Conservation (phyloP, 2,329 filamentous ascomycete species). For the Arachnomyces sp. region DNA sequence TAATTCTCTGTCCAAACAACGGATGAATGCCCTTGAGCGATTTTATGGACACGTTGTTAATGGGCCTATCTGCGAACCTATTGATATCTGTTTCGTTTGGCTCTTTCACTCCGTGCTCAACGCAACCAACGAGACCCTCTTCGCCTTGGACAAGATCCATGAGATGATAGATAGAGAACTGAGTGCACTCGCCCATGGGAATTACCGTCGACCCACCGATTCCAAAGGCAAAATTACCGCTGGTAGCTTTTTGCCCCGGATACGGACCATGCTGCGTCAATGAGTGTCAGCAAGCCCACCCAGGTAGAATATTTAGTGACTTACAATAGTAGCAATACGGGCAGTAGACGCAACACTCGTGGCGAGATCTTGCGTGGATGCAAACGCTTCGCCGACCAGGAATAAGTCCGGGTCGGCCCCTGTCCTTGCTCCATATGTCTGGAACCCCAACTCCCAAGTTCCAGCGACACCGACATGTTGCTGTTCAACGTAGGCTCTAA, state of each 20-base stretch:
- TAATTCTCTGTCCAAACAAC: constrained; percentile 4
- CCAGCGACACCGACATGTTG: background rate
- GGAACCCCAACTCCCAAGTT: constrained; percentile 1
- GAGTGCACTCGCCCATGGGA: constrained; percentile 33
- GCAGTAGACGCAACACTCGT: too few relatives aligned
- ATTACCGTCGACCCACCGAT: constrained; percentile 33
- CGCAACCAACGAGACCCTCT: constrained; percentile 2
- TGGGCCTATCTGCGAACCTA: too few relatives aligned
- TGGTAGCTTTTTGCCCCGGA: constrained; percentile 44
- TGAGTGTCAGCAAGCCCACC: constrained; percentile 29
- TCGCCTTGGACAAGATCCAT: constrained; percentile 33
- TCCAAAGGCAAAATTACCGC: constrained; percentile 44
- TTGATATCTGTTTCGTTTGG: too few relatives aligned
- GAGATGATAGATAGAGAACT: constrained; percentile 45
- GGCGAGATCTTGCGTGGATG: constrained; percentile 35
- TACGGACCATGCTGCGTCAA: constrained; percentile 43
- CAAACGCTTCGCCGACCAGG: constrained; percentile 42
- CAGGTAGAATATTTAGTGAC: constrained; percentile 37
- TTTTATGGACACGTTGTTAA: too few relatives aligned
- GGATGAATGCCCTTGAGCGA: too few relatives aligned
- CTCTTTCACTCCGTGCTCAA: too few relatives aligned
- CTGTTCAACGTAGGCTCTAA: constrained; percentile 22
- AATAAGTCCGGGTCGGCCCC: constrained; percentile 15
- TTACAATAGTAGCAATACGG: too few relatives aligned
- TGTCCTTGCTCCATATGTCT: constrained; percentile 27